A percentile compares a stretch with the other conserved stretches of the same genome.
Conservation (phyloP, 768 basidiomycete species). For the Leucosporidium yakuticum region DNA sequence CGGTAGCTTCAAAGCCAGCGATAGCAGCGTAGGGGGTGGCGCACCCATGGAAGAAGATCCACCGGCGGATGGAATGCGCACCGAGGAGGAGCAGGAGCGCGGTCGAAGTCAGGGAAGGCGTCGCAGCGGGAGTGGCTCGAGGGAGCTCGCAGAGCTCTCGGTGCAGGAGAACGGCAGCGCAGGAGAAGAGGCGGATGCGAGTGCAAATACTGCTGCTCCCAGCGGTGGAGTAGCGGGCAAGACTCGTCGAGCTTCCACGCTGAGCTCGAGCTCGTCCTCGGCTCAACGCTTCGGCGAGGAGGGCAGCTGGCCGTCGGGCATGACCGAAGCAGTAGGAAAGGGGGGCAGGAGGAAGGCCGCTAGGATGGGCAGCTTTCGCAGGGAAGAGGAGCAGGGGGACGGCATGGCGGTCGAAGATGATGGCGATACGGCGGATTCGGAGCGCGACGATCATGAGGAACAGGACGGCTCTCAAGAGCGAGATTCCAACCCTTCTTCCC, state of each 20-base stretch:
- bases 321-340: neutral
- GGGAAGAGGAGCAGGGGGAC: neutral
- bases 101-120: no score
- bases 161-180: no score
- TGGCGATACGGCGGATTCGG: neutral
- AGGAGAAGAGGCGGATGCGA: no score
- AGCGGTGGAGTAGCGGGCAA: neutral
- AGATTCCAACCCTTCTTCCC: neutral
- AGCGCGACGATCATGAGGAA: neutral
- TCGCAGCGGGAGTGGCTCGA: no score
- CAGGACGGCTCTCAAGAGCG: neutral
- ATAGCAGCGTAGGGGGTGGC: no score
- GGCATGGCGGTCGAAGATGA: neutral
- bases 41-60: no score
- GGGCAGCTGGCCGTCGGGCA: neutral
- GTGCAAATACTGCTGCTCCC: no score
- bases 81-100: no score
- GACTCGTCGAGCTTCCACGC: neutral
- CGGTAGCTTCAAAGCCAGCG: no score
- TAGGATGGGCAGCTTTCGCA: slow-evolving; percentile 5
- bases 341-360: slow-evolving; percentile 13
- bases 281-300: no score
- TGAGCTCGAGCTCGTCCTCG: neutral
- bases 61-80: no score
- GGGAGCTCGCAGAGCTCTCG: no score